Percentiles rank a stretch among this genome's conserved stretches.
These are phyloP conservation scores for Penicillium malachiteum DNA, from an alignment of 495 filamentous ascomycete species.

Conservation along the genomic window DNA sequence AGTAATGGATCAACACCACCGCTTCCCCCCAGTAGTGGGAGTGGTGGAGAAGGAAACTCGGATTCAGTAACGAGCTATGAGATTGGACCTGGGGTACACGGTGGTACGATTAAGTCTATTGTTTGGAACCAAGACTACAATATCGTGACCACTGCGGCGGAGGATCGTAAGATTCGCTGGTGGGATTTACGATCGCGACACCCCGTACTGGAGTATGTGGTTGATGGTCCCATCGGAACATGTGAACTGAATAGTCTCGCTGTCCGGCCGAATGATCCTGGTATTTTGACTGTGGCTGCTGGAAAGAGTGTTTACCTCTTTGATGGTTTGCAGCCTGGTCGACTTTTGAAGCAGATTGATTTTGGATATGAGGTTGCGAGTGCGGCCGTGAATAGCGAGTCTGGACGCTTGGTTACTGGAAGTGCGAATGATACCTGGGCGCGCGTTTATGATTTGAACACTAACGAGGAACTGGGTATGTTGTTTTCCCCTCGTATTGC, in stretches of 20 bases:
- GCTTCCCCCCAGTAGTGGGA: slow-evolving; percentile 22
- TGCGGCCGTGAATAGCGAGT: slow-evolving; percentile 79
- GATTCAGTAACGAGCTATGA: slow-evolving; percentile 64
- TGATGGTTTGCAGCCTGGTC: slow-evolving; percentile 66
- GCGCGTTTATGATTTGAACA: slow-evolving; percentile 83
- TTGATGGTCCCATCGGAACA: slow-evolving; percentile 82
- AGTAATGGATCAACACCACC: slow-evolving; percentile 46
- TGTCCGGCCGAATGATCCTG: slow-evolving; percentile 39
- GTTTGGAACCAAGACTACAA: slow-evolving; percentile 88
- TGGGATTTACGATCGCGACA: slow-evolving; percentile 79
- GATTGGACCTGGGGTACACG: slow-evolving; percentile 79
- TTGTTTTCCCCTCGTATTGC: slow-evolving; percentile 1
- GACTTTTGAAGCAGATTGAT: slow-evolving; percentile 72
- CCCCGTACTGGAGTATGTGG: slow-evolving; percentile 65
- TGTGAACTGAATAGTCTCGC: slow-evolving; percentile 75
- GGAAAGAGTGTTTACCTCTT: slow-evolving; percentile 94
- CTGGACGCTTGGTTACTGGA: slow-evolving; percentile 81
- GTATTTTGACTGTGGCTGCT: slow-evolving; percentile 58
- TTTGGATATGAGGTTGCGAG: slow-evolving; percentile 82
- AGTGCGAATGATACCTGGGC: slow-evolving; percentile 90
- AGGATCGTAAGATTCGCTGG: slow-evolving; percentile 91
- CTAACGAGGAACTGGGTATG: slow-evolving; percentile 71
- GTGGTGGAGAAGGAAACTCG: slow-evolving; percentile 30
- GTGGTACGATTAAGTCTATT: slow-evolving; percentile 87
- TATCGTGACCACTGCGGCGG: slow-evolving; percentile 81